A percentile compares a stretch with the other conserved stretches of the same genome.
These are phyloP conservation scores for Neurospora tetrasperma DNA, from an alignment of 495 filamentous ascomycete genomes.

Conservation along the genomic window DNA sequence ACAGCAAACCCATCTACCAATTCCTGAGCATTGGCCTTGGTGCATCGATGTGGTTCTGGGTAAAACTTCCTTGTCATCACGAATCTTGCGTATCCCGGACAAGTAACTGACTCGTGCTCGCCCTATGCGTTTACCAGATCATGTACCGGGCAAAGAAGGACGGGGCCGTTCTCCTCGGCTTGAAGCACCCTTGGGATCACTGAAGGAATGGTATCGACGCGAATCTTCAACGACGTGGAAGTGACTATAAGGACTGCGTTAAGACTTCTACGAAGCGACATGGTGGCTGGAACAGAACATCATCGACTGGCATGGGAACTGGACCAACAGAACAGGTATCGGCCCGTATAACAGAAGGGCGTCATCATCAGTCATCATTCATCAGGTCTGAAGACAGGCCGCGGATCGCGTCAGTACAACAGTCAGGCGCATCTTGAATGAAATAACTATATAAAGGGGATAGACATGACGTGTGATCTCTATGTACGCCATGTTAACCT, in stretches of 20 bases:
- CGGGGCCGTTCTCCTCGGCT: conserved; percentile 72
- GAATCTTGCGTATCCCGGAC: neutral
- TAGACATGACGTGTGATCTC: neutral
- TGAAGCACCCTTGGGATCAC: conserved; percentile 99
- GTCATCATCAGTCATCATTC: neutral
- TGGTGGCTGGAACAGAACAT: neutral
- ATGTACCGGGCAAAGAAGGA: conserved; percentile 97
- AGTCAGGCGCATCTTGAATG: neutral
- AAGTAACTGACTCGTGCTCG: neutral
- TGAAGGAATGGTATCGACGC: conserved; percentile 23
- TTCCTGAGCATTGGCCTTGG: conserved; percentile 76
- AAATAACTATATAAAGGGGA: neutral
- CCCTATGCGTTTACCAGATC: conserved; percentile 40
- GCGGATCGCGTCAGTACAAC: neutral
- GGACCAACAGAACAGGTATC: neutral
- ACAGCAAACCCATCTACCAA: conserved; percentile 66
- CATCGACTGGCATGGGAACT: neutral
- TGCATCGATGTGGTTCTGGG: conserved; percentile 99
- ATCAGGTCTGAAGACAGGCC: neutral
- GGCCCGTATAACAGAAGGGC: neutral
- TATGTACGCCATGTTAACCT: neutral
- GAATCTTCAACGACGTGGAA: neutral
- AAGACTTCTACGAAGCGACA: neutral
- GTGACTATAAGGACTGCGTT: neutral
- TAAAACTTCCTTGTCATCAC: conserved; percentile 37